Conservation (phyloP, 495 filamentous ascomycete species). For the Penicillium pancosmium region DNA sequence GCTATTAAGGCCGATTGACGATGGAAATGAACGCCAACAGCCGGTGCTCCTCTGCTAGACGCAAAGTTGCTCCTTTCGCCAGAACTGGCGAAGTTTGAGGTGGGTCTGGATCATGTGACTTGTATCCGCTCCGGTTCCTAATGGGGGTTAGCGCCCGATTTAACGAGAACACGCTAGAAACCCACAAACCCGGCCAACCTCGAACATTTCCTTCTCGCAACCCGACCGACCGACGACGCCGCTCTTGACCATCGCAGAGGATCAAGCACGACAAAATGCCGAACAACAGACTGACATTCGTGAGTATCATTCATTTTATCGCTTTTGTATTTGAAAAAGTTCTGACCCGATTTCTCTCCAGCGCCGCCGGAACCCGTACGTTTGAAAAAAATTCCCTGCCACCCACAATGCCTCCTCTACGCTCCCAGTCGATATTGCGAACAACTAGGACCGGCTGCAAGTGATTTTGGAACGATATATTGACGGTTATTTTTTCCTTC, state of each 20-base stretch:
- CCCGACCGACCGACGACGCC: slow-evolving; percentile 61
- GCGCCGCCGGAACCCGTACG: slow-evolving; percentile 92
- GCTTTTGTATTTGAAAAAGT: slow-evolving; percentile 12
- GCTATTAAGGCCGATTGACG: slow-evolving; percentile 29
- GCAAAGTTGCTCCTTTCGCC: slow-evolving; percentile 37
- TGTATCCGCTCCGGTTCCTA: no score
- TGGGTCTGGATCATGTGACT: slow-evolving; percentile 27
- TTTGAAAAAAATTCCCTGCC: slow-evolving; percentile 35
- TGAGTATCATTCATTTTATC: slow-evolving; percentile 44
- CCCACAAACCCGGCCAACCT: slow-evolving; percentile 50
- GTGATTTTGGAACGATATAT: slow-evolving; percentile 28
- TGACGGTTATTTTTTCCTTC: slow-evolving; percentile 34
- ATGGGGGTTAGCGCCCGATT: slow-evolving; percentile 34
- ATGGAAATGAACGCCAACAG: slow-evolving; percentile 55
- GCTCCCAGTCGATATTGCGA: slow-evolving; percentile 20
- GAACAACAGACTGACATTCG: slow-evolving; percentile 74
- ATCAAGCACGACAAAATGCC: slow-evolving; percentile 62
- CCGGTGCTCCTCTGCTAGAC: slow-evolving; percentile 57
- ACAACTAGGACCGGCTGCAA: slow-evolving; percentile 19
- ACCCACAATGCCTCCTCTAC: slow-evolving; percentile 18
- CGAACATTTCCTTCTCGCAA: slow-evolving; percentile 41
- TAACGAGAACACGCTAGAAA: slow-evolving; percentile 45
- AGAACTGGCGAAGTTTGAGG: slow-evolving; percentile 32
- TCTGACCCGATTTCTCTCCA: slow-evolving; percentile 39
- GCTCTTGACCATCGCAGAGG: slow-evolving; percentile 49